Evolutionary conservation across 768 basidiomycete genomes (phyloP).

Genomic region (Suillus tomentosus): DNA sequence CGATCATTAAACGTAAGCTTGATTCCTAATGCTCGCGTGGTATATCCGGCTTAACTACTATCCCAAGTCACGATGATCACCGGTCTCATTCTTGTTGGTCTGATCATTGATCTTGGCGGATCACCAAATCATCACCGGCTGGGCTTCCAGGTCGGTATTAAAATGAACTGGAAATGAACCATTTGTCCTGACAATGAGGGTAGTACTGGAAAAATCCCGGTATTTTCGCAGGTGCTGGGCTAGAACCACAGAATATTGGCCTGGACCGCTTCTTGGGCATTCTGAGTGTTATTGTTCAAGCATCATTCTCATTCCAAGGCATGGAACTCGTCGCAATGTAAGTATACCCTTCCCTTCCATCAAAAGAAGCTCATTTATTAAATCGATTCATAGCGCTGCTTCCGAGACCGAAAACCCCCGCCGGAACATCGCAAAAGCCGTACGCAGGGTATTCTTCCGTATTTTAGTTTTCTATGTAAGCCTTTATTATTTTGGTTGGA

Average conservation of each 20-base stretch:
- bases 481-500: neutral
- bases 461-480: slow-evolving; percentile 76
- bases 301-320: slow-evolving; percentile 77
- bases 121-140: slow-evolving; percentile 66
- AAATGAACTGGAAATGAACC: slow-evolving; percentile 1
- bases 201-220: slow-evolving; percentile 79
- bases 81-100: slow-evolving; percentile 57
- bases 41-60: slow-evolving; percentile 11
- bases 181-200: neutral
- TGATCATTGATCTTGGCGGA: slow-evolving; percentile 79
- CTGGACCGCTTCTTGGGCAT: slow-evolving; percentile 46
- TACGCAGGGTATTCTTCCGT: slow-evolving; percentile 77
- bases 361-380: slow-evolving; percentile 10
- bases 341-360: slow-evolving; percentile 30
- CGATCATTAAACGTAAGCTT: slow-evolving; percentile 60
- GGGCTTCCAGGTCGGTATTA: slow-evolving; percentile 58
- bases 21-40: neutral
- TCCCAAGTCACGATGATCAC: slow-evolving; percentile 56
- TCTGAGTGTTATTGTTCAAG: slow-evolving; percentile 47
- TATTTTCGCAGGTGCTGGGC: slow-evolving; percentile 29
- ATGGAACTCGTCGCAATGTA: slow-evolving; percentile 76
- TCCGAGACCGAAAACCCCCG: slow-evolving; percentile 79
- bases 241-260: slow-evolving; percentile 32
- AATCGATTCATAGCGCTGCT: slow-evolving; percentile 51
- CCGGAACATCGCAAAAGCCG: slow-evolving; percentile 75